A percentile compares a stretch with the other conserved stretches of the same genome.
These are phyloP conservation scores for Aquilaria yunnanensis DNA, from an alignment of 345 rosid species.

Conservation along the genomic window DNA sequence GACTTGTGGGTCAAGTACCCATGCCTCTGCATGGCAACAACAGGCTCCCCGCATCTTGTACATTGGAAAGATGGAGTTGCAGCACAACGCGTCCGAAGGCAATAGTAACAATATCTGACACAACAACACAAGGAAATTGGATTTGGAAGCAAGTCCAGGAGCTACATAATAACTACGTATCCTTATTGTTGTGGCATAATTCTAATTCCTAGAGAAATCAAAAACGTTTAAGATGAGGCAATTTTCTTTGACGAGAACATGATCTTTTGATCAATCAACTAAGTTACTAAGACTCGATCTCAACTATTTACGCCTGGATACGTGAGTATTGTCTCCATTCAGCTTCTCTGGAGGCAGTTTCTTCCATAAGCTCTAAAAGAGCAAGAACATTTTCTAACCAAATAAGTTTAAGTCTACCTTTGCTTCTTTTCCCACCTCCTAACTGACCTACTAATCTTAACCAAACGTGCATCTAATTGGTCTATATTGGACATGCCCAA, in stretches of 20 bases:
- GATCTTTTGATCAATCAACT: neutral
- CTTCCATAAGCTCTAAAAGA: too few species aligned
- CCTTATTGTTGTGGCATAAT: too few species aligned
- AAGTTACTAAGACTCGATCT: conserved; percentile 2
- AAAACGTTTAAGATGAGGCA: neutral
- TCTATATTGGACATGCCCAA: too few species aligned
- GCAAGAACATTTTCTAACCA: too few species aligned
- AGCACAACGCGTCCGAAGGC: conserved; percentile 83
- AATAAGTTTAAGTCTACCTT: too few species aligned
- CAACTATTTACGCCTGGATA: neutral
- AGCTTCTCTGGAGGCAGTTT: too few species aligned
- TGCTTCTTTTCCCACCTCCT: too few species aligned
- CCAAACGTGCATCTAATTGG: too few species aligned
- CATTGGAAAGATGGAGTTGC: conserved; percentile 75
- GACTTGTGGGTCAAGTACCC: conserved; percentile 22
- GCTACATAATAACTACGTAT: too few species aligned
- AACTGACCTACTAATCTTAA: too few species aligned
- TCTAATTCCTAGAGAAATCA: conserved; percentile 2
- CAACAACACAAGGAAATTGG: neutral
- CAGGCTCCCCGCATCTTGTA: conserved; percentile 66
- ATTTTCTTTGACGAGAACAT: neutral
- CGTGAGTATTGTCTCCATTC: too few species aligned
- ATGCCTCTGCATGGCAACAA: conserved; percentile 81
- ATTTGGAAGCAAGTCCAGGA: too few species aligned
- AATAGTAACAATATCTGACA: conserved; percentile 89